phyloP scores from a whole-genome alignment of 768 basidiomycete genomes.

The Pisolithus sp. region DNA sequence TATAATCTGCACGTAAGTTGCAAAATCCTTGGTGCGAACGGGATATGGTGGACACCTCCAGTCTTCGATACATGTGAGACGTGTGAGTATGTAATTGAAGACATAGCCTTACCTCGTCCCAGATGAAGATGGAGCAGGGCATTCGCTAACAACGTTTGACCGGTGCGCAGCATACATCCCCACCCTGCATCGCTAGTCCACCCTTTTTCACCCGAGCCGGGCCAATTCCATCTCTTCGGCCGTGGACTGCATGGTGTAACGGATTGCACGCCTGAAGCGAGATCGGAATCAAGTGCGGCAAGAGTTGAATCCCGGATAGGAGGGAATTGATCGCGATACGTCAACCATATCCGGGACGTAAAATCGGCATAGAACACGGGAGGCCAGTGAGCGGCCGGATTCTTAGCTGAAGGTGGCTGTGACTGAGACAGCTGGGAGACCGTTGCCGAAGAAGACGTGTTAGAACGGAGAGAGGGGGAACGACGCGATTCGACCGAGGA shows the following conservation, averaged over 20 bases:
- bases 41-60: slow-evolving; percentile 74
- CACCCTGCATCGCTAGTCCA: slow-evolving; percentile 84
- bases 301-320: slow-evolving; percentile 67
- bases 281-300: slow-evolving; percentile 34
- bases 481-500: slow-evolving; percentile 37
- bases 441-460: slow-evolving; percentile 34
- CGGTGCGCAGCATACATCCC: slow-evolving; percentile 90
- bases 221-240: slow-evolving; percentile 57
- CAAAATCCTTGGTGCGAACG: slow-evolving; percentile 58
- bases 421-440: slow-evolving; percentile 32
- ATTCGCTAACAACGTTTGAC: slow-evolving; percentile 78
- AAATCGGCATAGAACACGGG: slow-evolving; percentile 85
- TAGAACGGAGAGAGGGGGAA: slow-evolving; percentile 39
- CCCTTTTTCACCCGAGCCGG: slow-evolving; percentile 59
- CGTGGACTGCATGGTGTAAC: slow-evolving; percentile 38
- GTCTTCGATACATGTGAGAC: slow-evolving; percentile 41
- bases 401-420: slow-evolving; percentile 26
- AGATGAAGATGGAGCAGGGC: slow-evolving; percentile 71
- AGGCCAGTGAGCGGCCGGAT: slow-evolving; percentile 54
- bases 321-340: slow-evolving; percentile 82
- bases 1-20: slow-evolving; percentile 83
- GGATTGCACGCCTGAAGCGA: slow-evolving; percentile 25
- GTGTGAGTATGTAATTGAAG: background rate
- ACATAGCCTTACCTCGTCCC: slow-evolving; percentile 49
- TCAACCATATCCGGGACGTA: slow-evolving; percentile 82